Evolutionary conservation across 306 rosid genomes (phyloP), one percentile per base, ranked within the genome.

Genomic region (Echinosophora koreensis): DNA sequence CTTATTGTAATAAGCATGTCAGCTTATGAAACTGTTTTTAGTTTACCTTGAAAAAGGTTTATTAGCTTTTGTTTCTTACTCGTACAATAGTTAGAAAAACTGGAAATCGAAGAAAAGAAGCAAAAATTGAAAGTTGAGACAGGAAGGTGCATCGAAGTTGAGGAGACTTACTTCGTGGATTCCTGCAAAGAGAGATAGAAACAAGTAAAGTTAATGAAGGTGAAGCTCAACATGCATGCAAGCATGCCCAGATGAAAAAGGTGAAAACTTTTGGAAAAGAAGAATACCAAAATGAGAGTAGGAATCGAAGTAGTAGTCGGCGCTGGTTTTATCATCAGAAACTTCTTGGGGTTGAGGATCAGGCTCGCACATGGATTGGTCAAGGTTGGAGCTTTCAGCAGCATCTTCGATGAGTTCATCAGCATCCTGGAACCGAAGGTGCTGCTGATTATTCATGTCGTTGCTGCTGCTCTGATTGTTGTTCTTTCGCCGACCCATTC

Each of bases 231-330:
- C 4, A 44, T 2, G 10, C n/a, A 11, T 9, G 50, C 50, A 41
- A 0, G 2, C 17, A 39, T 14, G 13, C 47, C 49, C 42, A 49
- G 60, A 71, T 42, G 15, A 46, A 62, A 74, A 38, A 22, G 18
- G 0, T 28, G 5, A 17, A 37, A 80, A 54, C 62, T 75, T 58
- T 41, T 46, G n/a, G 8, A 14, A 35, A 8, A 8, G 15, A 12
- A 63, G 10, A 28, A 78, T 88, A 96, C 99, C 99, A n/a, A 96
- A 96, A 77, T 96, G 99, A 82, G 99, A 89, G 78, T 96, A 96
- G 60, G 99, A 96, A 84, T 96, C 99, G 64, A 96, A 92, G 88
- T 96, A 96, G 77, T 96, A 96, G 64, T 96, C 99, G 69, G 98
- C 98, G 77, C 99, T 96, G 55, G 99, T 96, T 80, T 89, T 95